Evolutionary conservation across 2,329 filamentous ascomycete genomes (phyloP), one percentile per base, ranked within the genome.

Genomic region (Orbilia ellipsospora): DNA sequence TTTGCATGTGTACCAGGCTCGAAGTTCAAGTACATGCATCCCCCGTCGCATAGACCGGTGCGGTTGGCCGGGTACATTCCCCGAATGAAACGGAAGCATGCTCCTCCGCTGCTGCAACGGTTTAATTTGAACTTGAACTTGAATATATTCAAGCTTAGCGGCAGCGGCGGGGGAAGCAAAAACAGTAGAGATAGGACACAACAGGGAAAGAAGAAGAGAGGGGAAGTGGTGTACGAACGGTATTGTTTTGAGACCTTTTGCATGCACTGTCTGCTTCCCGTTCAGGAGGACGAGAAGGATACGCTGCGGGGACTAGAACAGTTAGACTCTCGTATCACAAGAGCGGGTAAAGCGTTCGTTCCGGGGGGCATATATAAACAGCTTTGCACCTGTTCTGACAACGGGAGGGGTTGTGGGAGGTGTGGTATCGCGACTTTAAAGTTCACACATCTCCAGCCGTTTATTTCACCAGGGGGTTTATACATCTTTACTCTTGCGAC

Each of bases 261-360:
- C 61, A 57, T 50, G 31, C 67, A 72, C 48, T 72, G 67, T 36
- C 7, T 69, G 13, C 23, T 23, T 8, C 65, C 65, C 36, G 28
- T 8, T 12, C 26, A 31, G 26, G 51, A 55, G 20, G 31, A 45
- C 8, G 8, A n/a, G 4, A 16, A 31, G 10, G 13, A 16, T 18
- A 15, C 23, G 5, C 28, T n/a, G 23, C 23, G 23, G 23, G 23
- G 23, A 23, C 23, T 23, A 23, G 23, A 23, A 23, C 23, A 2
- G 23, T 23, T 23, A 4, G 23, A 4, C 4, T 23, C 23, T 23
- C 4, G 23, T 23, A 23, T 23, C 23, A 23, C 23, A 23, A 23
- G 23, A 23, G 23, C 23, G 23, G 23, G 23, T 23, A 23, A n/a
- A 56, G 10, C n/a, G 45, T 69, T 8, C n/a, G 54, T 44, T 44